A percentile compares a stretch with the other conserved stretches of the same genome.
phyloP scores from a whole-genome alignment of 495 filamentous ascomycete species.

The Penicillium fimorum region DNA sequence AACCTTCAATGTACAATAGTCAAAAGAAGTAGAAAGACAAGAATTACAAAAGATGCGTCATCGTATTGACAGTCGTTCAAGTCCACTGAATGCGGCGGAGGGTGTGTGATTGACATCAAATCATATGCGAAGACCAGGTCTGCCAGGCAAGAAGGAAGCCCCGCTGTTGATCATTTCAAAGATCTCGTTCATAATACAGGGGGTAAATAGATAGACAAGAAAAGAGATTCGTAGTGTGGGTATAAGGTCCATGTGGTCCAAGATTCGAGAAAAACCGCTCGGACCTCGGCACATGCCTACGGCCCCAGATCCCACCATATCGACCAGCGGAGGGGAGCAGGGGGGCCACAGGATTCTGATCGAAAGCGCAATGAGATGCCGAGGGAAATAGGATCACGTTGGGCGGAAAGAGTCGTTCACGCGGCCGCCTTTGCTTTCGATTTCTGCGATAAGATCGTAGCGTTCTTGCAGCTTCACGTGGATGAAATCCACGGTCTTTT shows the following conservation, averaged over 20 bases:
- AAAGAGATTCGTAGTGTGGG: constrained; percentile 20
- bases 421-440: constrained; percentile 59
- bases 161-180: constrained; percentile 7
- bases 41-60: background rate
- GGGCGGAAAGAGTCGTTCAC: constrained; percentile 48
- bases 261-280: constrained; percentile 3
- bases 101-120: background rate
- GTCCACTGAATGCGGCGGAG: background rate
- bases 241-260: constrained; percentile 14
- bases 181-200: constrained; percentile 1
- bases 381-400: constrained; percentile 19
- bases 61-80: background rate
- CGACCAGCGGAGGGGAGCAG: constrained; percentile 4
- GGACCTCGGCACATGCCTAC: constrained; percentile 20
- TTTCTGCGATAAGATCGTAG: constrained; percentile 58
- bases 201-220: background rate
- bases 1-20: constrained; percentile 5
- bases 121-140: background rate
- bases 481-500: constrained; percentile 72
- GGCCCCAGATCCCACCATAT: constrained; percentile 3
- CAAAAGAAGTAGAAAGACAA: constrained; percentile 9
- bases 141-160: background rate
- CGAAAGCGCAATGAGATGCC: background rate
- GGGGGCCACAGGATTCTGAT: constrained; percentile 1
- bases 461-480: constrained; percentile 61